phyloP scores from a whole-genome alignment of 495 filamentous ascomycete species.

The Neurospora sp. region DNA sequence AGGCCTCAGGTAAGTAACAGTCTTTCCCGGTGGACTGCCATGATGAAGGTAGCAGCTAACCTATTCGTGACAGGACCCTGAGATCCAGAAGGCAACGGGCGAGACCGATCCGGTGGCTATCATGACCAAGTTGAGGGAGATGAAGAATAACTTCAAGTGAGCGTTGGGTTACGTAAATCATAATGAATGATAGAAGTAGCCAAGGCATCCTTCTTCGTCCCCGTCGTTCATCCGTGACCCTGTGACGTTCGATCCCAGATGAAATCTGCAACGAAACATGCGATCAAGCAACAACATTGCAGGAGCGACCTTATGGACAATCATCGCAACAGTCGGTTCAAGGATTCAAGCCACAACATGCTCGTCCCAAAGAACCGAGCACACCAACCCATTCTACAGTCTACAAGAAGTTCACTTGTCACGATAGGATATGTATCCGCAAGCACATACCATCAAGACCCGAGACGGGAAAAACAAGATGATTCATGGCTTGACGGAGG shows the following conservation, averaged over 20 bases:
- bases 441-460: conserved; percentile 9
- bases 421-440: not conserved
- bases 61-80: conserved; percentile 52
- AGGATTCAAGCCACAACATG: not conserved
- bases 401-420: not conserved
- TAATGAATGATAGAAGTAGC: not conserved
- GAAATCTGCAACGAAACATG: not conserved
- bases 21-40: not conserved
- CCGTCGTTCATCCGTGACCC: not conserved
- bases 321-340: too few relatives aligned
- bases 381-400: not conserved
- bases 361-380: not conserved
- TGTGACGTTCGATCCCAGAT: not conserved
- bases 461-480: conserved; percentile 6
- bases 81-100: conserved; percentile 74
- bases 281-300: not conserved
- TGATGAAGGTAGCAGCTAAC: not conserved
- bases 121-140: conserved; percentile 74
- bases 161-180: conserved; percentile 3
- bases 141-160: conserved; percentile 85
- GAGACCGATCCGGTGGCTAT: conserved; percentile 76
- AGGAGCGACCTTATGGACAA: not conserved
- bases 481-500: conserved; percentile 14
- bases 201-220: not conserved
- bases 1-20: conserved; percentile 55